Conservation (phyloP, 2,329 filamentous ascomycete genomes). For the Phyllosticta citriasiana region DNA sequence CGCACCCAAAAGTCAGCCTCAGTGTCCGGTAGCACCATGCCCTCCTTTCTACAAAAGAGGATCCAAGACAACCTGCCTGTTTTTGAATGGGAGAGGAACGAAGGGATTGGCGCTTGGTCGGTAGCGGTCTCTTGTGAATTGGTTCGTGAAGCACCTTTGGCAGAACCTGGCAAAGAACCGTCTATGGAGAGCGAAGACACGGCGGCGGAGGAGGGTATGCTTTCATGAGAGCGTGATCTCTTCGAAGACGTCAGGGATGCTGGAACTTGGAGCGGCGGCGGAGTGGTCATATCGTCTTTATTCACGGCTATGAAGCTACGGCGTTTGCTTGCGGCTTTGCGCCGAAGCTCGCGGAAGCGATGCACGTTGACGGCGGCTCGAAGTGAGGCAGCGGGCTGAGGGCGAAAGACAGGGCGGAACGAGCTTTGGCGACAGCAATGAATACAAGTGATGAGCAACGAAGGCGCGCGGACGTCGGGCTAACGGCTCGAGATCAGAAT, state of each 20-base stretch:
- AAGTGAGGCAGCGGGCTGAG: background rate
- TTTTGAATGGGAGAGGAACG: conserved; percentile 42
- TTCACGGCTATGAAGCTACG: conserved; percentile 17
- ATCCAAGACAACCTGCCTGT: conserved; percentile 37
- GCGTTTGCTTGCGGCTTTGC: conserved; percentile 20
- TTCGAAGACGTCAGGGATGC: conserved; percentile 24
- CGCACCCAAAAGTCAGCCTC: conserved; percentile 8
- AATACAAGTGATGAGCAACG: background rate
- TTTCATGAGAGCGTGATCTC: conserved; percentile 30
- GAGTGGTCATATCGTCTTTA: conserved; percentile 15
- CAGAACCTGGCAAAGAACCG: conserved; percentile 16
- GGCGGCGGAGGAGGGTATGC: conserved; percentile 21
- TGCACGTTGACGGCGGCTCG: conserved; percentile 7
- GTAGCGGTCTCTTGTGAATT: background rate
- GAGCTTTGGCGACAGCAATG: background rate
- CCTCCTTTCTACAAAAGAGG: conserved; percentile 2
- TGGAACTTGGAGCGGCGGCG: conserved; percentile 16
- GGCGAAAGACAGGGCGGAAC: background rate
- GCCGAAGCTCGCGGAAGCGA: conserved; percentile 11
- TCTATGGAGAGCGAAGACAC: conserved; percentile 18
- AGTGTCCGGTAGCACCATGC: background rate
- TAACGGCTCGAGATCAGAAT: background rate
- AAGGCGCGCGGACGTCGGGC: background rate
- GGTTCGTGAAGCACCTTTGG: conserved; percentile 12
- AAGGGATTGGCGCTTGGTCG: conserved; percentile 4